Conservation (phyloP, 2,329 filamentous ascomycete genomes). For the Xylariales sp. region DNA sequence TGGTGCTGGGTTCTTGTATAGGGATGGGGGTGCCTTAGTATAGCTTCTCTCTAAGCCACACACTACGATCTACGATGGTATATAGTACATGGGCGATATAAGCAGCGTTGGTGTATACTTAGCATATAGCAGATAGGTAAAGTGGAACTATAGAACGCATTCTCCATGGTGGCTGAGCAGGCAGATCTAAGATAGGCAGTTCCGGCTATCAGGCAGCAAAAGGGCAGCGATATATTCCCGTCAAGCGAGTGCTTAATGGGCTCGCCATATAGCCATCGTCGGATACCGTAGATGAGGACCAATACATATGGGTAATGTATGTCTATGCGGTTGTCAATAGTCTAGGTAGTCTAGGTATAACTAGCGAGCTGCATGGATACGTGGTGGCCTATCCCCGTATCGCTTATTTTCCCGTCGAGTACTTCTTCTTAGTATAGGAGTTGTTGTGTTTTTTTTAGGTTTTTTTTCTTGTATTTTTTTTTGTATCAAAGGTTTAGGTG, state of each 20-base stretch:
- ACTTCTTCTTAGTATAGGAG: neutral
- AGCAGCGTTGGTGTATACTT: too few species aligned
- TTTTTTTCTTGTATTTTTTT: too few species aligned
- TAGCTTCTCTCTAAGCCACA: slow-evolving; percentile 21
- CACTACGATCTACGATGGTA: neutral
- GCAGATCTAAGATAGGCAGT: too few species aligned
- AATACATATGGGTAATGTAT: slow-evolving; percentile 12
- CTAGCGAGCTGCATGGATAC: slow-evolving; percentile 37
- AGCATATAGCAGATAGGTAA: neutral
- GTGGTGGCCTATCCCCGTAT: slow-evolving; percentile 35
- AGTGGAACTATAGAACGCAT: neutral
- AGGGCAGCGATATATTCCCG: slow-evolving; percentile 8
- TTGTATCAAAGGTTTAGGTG: too few species aligned
- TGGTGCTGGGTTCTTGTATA: neutral
- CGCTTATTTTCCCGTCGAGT: slow-evolving; percentile 29
- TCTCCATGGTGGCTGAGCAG: slow-evolving; percentile 12
- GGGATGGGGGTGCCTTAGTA: neutral
- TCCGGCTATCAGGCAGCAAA: neutral
- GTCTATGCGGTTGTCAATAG: slow-evolving; percentile 29
- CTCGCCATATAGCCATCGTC: slow-evolving; percentile 15
- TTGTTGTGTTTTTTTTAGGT: neutral
- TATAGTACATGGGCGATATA: too few species aligned
- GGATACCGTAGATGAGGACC: slow-evolving; percentile 6
- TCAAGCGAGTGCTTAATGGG: slow-evolving; percentile 13
- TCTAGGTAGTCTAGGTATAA: slow-evolving; percentile 10